phyloP scores from a whole-genome alignment of 1,139 yeast species.

The Saccharomyces hybrid region DNA sequence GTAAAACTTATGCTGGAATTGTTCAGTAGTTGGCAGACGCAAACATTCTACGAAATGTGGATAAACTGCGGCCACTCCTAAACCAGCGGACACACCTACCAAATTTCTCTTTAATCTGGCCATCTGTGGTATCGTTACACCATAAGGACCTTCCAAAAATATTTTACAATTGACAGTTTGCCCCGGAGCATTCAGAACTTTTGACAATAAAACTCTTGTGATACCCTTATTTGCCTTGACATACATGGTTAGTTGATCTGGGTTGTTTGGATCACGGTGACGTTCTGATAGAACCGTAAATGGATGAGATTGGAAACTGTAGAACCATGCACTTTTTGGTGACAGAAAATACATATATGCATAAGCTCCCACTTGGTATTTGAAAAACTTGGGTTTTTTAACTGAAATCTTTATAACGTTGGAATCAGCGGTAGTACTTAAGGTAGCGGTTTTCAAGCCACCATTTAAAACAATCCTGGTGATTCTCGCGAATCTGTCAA shows the following conservation, averaged over 20 bases:
- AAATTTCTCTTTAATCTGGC: constrained; percentile 9
- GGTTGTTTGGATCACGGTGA: constrained; percentile 26
- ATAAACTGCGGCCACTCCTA: constrained; percentile 26
- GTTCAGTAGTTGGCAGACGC: constrained; percentile 1
- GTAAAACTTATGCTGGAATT: constrained; percentile 11
- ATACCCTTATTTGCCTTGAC: constrained; percentile 43
- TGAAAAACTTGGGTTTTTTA: constrained; percentile 38
- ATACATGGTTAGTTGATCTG: constrained; percentile 36
- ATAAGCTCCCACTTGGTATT: constrained; percentile 55
- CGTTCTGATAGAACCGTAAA: constrained; percentile 42
- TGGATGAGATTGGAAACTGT: constrained; percentile 58
- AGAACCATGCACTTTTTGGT: constrained; percentile 39
- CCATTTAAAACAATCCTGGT: constrained; percentile 32
- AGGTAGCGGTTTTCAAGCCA: constrained; percentile 33
- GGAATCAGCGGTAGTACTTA: constrained; percentile 28
- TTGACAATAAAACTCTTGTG: constrained; percentile 34
- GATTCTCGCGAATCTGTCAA: constrained; percentile 35
- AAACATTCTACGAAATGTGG: constrained; percentile 15
- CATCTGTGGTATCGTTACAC: constrained; percentile 39
- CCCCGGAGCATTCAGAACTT: constrained; percentile 20
- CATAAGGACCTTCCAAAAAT: constrained; percentile 58
- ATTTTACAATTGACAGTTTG: constrained; percentile 30
- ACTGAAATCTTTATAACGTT: constrained; percentile 37
- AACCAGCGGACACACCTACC: constrained; percentile 25
- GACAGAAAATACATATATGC: constrained; percentile 49